Evolutionary conservation across 208 protist genomes (phyloP).

Genomic region (Vickermania ingenoplastis): DNA sequence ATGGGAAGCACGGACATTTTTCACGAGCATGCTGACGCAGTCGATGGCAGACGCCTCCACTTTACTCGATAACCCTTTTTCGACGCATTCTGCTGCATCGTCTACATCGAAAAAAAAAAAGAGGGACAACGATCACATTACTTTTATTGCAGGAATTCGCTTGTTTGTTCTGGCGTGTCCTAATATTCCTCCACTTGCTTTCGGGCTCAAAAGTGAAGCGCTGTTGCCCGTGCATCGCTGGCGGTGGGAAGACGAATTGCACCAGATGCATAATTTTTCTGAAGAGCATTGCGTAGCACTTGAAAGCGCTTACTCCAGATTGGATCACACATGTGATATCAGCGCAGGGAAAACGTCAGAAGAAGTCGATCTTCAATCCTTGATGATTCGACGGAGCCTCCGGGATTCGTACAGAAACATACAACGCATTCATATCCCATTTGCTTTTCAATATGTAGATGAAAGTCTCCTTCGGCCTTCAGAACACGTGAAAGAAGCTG

Average conservation of each 20-base stretch:
- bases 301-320: slow-evolving; percentile 33
- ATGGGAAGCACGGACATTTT: slow-evolving; percentile 54
- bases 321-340: slow-evolving; percentile 23
- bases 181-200: slow-evolving; percentile 50
- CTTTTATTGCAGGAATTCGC: slow-evolving; percentile 65
- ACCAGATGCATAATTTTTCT: slow-evolving; percentile 47
- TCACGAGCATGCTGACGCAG: slow-evolving; percentile 48
- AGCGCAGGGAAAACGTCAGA: slow-evolving; percentile 39
- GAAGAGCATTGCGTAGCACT: slow-evolving; percentile 69
- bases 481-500: slow-evolving; percentile 43
- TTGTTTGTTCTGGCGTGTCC: slow-evolving; percentile 69
- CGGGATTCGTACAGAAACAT: slow-evolving; percentile 44
- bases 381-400: slow-evolving; percentile 52
- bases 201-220: slow-evolving; percentile 60
- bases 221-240: slow-evolving; percentile 81
- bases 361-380: slow-evolving; percentile 47
- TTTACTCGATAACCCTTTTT: slow-evolving; percentile 73
- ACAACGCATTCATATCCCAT: slow-evolving; percentile 55
- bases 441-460: slow-evolving; percentile 77
- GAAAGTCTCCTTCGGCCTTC: slow-evolving; percentile 38
- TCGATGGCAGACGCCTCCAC: slow-evolving; percentile 37
- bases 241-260: slow-evolving; percentile 85
- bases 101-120: slow-evolving; percentile 36
- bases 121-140: slow-evolving; percentile 78
- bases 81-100: slow-evolving; percentile 14